Conservation (phyloP, 306 rosid genomes). For the Castanea sativa region DNA sequence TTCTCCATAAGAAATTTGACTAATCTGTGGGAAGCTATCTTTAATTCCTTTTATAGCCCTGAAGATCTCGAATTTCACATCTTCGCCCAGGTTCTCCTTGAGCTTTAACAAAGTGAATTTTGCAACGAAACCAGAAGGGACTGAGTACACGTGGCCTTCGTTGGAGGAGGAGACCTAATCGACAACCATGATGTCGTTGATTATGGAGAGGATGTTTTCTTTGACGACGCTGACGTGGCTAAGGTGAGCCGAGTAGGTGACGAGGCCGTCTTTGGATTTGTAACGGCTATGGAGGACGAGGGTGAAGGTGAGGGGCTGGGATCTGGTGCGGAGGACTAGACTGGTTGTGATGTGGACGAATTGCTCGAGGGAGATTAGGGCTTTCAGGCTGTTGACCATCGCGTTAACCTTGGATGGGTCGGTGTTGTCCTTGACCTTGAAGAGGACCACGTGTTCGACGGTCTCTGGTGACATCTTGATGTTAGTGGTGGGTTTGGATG, state of each 20-base stretch:
- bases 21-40: slow-evolving; percentile 43
- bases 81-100: slow-evolving; percentile 49
- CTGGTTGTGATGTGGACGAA: slow-evolving; percentile 64
- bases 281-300: slow-evolving; percentile 88
- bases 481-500: slow-evolving; percentile 7
- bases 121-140: slow-evolving; percentile 51
- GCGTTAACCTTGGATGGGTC: slow-evolving; percentile 55
- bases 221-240: slow-evolving; percentile 62
- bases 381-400: slow-evolving; percentile 51
- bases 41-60: slow-evolving; percentile 52
- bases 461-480: slow-evolving; percentile 37
- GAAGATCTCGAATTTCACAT: slow-evolving; percentile 40
- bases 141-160: slow-evolving; percentile 13
- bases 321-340: slow-evolving; percentile 58
- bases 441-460: slow-evolving; percentile 75
- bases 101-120: slow-evolving; percentile 60
- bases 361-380: slow-evolving; percentile 53
- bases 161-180: slow-evolving; percentile 57
- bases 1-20: slow-evolving; percentile 57
- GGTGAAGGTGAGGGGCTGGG: slow-evolving; percentile 63
- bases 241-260: slow-evolving; percentile 54
- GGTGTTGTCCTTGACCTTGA: slow-evolving; percentile 72
- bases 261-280: slow-evolving; percentile 58
- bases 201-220: slow-evolving; percentile 56
- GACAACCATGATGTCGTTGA: slow-evolving; percentile 84